Conservation (phyloP, 73 alveolate species). For the Paramecium sexaurelia region DNA sequence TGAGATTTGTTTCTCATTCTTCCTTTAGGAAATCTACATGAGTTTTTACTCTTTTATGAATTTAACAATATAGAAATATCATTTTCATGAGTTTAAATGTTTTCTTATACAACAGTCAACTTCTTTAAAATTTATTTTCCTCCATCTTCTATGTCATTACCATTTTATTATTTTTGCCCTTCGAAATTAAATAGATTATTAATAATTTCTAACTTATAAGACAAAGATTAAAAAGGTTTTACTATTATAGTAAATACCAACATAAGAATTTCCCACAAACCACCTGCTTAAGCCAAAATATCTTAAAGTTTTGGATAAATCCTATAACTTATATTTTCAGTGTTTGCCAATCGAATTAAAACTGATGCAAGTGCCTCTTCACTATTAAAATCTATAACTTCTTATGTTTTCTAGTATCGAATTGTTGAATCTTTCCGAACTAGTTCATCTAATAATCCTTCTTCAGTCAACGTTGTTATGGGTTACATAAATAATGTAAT, state of each 20-base stretch:
- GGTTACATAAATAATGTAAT: neutral
- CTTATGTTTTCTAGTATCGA: neutral
- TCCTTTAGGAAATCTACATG: neutral
- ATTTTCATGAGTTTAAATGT: neutral
- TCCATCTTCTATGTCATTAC: neutral
- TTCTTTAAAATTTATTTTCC: neutral
- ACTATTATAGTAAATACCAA: neutral
- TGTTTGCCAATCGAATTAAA: neutral
- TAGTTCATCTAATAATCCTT: neutral
- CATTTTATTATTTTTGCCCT: neutral
- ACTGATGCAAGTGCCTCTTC: conserved; percentile 31
- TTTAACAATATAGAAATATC: neutral
- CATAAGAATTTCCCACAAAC: conserved; percentile 23
- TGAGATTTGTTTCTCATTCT: neutral
- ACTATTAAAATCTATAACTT: neutral
- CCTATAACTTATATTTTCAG: neutral
- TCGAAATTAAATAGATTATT: conserved; percentile 22
- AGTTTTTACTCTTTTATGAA: neutral
- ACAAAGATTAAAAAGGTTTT: neutral
- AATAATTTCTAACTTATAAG: neutral
- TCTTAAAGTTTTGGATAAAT: neutral
- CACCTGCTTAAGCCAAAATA: conserved; percentile 26
- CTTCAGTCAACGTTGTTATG: neutral
- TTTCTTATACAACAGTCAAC: neutral
- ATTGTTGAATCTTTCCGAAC: neutral